Evolutionary conservation across 2,329 filamentous ascomycete species (phyloP).

Genomic region (Acrocalymma vagum): DNA sequence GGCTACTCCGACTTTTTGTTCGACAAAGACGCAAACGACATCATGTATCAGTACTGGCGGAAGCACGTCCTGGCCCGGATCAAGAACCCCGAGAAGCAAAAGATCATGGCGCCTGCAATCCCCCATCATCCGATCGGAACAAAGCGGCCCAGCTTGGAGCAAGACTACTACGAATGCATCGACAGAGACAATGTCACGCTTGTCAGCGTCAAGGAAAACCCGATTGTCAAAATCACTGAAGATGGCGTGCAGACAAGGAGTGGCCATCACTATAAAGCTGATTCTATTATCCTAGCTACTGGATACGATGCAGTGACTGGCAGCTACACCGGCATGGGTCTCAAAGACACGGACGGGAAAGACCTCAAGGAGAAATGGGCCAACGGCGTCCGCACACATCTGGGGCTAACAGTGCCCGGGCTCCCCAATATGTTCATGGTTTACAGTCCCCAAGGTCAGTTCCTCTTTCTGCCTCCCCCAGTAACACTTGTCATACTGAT

Average conservation of each 20-base stretch:
- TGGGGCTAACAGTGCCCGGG: slow-evolving; percentile 42
- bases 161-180: slow-evolving; percentile 49
- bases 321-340: slow-evolving; percentile 29
- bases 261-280: slow-evolving; percentile 38
- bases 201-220: slow-evolving; percentile 43
- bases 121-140: slow-evolving; percentile 49
- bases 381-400: slow-evolving; percentile 36
- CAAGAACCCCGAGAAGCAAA: slow-evolving; percentile 43
- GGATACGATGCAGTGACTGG: slow-evolving; percentile 48
- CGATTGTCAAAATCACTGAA: slow-evolving; percentile 36
- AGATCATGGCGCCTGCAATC: slow-evolving; percentile 47
- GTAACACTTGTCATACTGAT: not conserved
- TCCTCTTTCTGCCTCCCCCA: slow-evolving; percentile 36
- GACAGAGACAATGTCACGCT: slow-evolving; percentile 43
- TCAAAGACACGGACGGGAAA: slow-evolving; percentile 25
- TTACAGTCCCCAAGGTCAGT: slow-evolving; percentile 51
- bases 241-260: slow-evolving; percentile 46
- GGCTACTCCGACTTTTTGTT: slow-evolving; percentile 39
- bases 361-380: slow-evolving; percentile 38
- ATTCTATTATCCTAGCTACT: slow-evolving; percentile 47
- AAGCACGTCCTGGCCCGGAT: slow-evolving; percentile 44
- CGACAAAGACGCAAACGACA: slow-evolving; percentile 43
- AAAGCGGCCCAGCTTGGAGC: slow-evolving; percentile 49
- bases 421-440: slow-evolving; percentile 43
- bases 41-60: slow-evolving; percentile 50